Evolutionary conservation across 176 grass and related monocot species (phyloP).

Genomic region (Miscanthus lutarioriparius): DNA sequence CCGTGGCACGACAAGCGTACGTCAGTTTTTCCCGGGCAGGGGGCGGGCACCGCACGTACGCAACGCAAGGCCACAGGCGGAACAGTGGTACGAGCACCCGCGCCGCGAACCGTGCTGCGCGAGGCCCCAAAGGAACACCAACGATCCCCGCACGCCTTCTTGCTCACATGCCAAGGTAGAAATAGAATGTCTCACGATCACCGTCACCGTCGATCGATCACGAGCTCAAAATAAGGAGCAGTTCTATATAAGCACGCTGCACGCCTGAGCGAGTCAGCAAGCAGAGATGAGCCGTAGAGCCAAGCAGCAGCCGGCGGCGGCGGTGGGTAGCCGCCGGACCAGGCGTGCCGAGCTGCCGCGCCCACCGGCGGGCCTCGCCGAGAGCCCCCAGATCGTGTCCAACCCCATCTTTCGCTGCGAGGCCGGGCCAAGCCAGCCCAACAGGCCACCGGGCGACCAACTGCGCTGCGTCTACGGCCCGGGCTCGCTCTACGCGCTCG

Average conservation of each 20-base stretch:
- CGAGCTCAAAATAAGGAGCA: background rate
- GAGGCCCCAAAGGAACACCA: slow-evolving; percentile 49
- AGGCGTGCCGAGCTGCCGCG: background rate
- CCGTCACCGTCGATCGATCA: background rate
- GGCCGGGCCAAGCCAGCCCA: background rate
- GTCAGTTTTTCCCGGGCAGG: background rate
- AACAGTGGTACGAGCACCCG: background rate
- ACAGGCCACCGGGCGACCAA: background rate
- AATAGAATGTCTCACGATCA: background rate
- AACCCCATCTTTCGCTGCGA: slow-evolving; percentile 35
- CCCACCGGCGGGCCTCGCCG: background rate
- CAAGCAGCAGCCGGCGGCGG: background rate
- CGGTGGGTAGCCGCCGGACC: slow-evolving; percentile 3
- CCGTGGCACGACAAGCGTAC: background rate
- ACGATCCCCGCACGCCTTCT: slow-evolving; percentile 36
- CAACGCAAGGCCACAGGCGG: slow-evolving; percentile 1
- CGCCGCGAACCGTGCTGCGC: background rate
- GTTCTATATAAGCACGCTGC: background rate
- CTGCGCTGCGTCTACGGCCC: slow-evolving; percentile 1
- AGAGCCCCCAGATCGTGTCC: background rate
- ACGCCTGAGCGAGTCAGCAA: background rate
- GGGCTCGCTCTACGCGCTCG: background rate
- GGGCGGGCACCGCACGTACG: background rate
- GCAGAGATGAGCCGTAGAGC: slow-evolving; percentile 10
- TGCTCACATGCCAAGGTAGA: slow-evolving; percentile 37